These are phyloP conservation scores for Eucalyptus marginata DNA, from an alignment of 345 rosid genomes.

Conservation along the genomic window DNA sequence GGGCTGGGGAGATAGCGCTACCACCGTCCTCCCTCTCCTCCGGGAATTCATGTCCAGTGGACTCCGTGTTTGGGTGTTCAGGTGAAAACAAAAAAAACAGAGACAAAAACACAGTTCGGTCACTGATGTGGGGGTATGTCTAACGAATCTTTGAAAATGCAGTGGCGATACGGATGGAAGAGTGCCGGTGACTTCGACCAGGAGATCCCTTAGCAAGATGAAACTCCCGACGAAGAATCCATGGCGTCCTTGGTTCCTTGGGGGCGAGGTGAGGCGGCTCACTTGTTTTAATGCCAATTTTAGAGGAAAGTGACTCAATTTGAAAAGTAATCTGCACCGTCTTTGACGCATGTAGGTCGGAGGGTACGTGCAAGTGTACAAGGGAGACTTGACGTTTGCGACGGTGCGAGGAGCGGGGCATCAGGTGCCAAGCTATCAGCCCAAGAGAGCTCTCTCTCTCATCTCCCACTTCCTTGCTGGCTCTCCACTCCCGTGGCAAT, in stretches of 20 bases:
- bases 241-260: slow-evolving; percentile 81
- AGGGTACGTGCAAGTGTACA: slow-evolving; percentile 66
- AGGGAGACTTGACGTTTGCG: slow-evolving; percentile 60
- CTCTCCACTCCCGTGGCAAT: slow-evolving; percentile 39
- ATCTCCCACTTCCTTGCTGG: slow-evolving; percentile 52
- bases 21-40: slow-evolving; percentile 53
- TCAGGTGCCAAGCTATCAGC: slow-evolving; percentile 86
- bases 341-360: slow-evolving; percentile 32
- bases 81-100: slow-evolving; percentile 6
- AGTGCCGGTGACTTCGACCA: slow-evolving; percentile 76
- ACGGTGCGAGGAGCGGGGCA: slow-evolving; percentile 96
- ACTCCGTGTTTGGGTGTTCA: slow-evolving; percentile 66
- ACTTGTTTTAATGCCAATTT: not conserved
- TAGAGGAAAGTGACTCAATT: not conserved
- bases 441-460: slow-evolving; percentile 67
- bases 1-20: slow-evolving; percentile 53
- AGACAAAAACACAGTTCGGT: not conserved
- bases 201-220: slow-evolving; percentile 56
- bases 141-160: not conserved
- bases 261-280: slow-evolving; percentile 36
- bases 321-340: not conserved
- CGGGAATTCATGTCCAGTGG: slow-evolving; percentile 37
- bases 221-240: slow-evolving; percentile 32
- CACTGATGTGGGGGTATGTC: not conserved
- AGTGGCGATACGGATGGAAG: slow-evolving; percentile 90